Conservation (phyloP, 345 rosid species). For the Eucalyptus dawsonii region DNA sequence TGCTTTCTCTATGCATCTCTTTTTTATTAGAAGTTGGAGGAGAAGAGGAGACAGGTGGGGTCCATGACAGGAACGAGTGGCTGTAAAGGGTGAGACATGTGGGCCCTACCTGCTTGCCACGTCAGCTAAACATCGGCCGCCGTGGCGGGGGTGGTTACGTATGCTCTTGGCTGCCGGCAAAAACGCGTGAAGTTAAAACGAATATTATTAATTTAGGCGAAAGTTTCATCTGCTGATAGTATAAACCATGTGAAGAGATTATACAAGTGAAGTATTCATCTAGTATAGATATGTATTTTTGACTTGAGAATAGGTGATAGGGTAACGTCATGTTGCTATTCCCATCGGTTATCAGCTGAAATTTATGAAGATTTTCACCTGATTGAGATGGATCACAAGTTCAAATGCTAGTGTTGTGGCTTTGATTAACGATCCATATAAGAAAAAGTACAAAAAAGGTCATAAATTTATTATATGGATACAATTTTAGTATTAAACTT, state of each 20-base stretch:
- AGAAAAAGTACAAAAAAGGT: too few relatives aligned
- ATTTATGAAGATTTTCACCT: not conserved
- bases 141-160: not conserved
- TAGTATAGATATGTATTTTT: not conserved
- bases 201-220: not conserved
- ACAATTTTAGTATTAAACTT: too few relatives aligned
- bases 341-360: not conserved
- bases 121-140: constrained; percentile 5
- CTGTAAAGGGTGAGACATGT: constrained; percentile 25
- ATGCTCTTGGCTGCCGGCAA: not conserved
- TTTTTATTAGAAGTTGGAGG: not conserved
- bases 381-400: not conserved
- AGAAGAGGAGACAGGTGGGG: constrained; percentile 15
- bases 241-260: too few relatives aligned
- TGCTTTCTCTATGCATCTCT: not conserved
- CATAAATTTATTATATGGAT: too few relatives aligned
- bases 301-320: not conserved
- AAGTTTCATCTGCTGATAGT: not conserved
- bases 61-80: constrained; percentile 26
- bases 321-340: not conserved
- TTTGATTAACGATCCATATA: not conserved
- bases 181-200: not conserved
- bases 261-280: too few relatives aligned
- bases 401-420: not conserved
- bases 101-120: constrained; percentile 55